These are phyloP conservation scores for Plasmodium coatneyi DNA, from an alignment of 169 alveolate genomes.

Conservation along the genomic window DNA sequence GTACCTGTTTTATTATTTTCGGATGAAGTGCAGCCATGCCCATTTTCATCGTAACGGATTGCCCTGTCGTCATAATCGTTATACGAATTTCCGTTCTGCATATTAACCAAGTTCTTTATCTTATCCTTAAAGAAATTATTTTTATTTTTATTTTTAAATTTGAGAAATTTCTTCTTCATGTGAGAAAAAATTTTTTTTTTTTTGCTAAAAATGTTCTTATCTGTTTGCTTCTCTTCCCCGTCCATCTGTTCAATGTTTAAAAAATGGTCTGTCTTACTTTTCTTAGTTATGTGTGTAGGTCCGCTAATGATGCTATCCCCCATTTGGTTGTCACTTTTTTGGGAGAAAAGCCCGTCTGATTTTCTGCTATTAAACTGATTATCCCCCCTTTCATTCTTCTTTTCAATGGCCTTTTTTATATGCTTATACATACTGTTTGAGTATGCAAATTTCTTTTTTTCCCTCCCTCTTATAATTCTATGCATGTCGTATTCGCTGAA, in stretches of 20 bases:
- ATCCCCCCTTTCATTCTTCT: not conserved
- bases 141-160: slow-evolving; percentile 50
- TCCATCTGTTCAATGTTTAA: not conserved
- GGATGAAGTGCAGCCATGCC: not conserved
- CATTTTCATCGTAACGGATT: not conserved
- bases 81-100: not conserved
- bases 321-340: slow-evolving; percentile 15
- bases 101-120: slow-evolving; percentile 1
- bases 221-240: not conserved
- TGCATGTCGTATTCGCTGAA: slow-evolving; percentile 45
- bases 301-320: not conserved
- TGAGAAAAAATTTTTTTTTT: slow-evolving; percentile 18
- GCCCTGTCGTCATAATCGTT: slow-evolving; percentile 12
- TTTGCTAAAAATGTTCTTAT: slow-evolving; percentile 3
- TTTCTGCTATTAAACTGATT: not conserved
- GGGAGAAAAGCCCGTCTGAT: not conserved
- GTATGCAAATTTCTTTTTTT: not conserved
- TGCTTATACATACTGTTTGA: not conserved
- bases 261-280: not conserved
- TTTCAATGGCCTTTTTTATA: not conserved
- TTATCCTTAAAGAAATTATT: slow-evolving; percentile 38
- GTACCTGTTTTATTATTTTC: not conserved
- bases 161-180: slow-evolving; percentile 41
- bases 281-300: not conserved
- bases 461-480: not conserved